phyloP scores from a whole-genome alignment of 768 basidiomycete genomes.

The Tylopilus sp. region DNA sequence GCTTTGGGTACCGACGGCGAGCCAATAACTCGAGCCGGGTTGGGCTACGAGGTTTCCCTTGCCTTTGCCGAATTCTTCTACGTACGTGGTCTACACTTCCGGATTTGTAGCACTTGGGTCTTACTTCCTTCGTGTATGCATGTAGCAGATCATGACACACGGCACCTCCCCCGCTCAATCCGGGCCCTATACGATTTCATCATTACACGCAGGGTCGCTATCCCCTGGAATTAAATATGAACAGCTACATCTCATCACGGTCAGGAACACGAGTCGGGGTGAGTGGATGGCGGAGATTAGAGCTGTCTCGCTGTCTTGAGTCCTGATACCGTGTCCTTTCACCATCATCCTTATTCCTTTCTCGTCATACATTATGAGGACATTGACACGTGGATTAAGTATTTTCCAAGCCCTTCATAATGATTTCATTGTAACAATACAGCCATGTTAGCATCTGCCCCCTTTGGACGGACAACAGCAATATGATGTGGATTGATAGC shows the following conservation, averaged over 20 bases:
- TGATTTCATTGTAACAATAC: slow-evolving; percentile 2
- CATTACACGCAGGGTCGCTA: slow-evolving; percentile 4
- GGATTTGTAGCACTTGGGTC: background rate
- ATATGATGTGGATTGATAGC: background rate
- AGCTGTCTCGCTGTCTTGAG: slow-evolving; percentile 18
- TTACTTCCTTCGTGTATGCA: background rate
- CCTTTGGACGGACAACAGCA: background rate
- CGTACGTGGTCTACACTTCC: slow-evolving; percentile 15
- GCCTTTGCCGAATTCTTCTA: slow-evolving; percentile 31
- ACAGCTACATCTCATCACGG: slow-evolving; percentile 22
- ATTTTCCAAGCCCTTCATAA: background rate
- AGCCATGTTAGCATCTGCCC: background rate
- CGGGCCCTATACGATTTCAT: slow-evolving; percentile 21
- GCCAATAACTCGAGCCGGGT: slow-evolving; percentile 19
- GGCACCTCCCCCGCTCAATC: slow-evolving; percentile 7
- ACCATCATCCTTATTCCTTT: background rate
- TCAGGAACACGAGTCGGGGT: slow-evolving; percentile 26
- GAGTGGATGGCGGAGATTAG: slow-evolving; percentile 28
- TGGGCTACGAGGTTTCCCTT: slow-evolving; percentile 28
- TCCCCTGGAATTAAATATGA: slow-evolving; percentile 21
- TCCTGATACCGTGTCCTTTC: too few relatives aligned
- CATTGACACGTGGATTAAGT: slow-evolving; percentile 3
- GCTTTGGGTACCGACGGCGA: slow-evolving; percentile 17
- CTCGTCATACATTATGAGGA: background rate
- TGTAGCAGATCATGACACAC: slow-evolving; percentile 20